These are phyloP conservation scores for Iris macrosiphon DNA, from an alignment of 106 monocot species.

Conservation along the genomic window DNA sequence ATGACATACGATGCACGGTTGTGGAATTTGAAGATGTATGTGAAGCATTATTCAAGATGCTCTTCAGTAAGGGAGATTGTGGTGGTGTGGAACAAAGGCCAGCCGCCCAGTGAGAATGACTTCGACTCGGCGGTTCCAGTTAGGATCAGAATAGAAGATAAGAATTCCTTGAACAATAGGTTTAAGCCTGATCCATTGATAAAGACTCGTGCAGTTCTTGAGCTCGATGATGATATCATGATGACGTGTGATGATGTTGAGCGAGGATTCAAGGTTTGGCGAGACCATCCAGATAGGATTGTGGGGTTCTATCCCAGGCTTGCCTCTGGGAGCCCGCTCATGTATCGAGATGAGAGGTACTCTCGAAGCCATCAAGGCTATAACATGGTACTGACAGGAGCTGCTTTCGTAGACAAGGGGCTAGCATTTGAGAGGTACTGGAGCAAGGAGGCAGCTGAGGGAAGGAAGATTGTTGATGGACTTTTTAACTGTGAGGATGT, in stretches of 20 bases:
- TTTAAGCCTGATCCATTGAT: conserved; percentile 58
- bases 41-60: conserved; percentile 85
- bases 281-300: conserved; percentile 62
- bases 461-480: conserved; percentile 54
- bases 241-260: conserved; percentile 90
- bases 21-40: conserved; percentile 77
- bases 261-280: conserved; percentile 85
- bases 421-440: conserved; percentile 73
- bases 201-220: conserved; percentile 71
- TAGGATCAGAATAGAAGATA: conserved; percentile 66
- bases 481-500: conserved; percentile 80
- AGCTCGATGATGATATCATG: conserved; percentile 85
- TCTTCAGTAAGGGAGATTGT: conserved; percentile 80
- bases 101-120: conserved; percentile 27
- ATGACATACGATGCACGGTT: conserved; percentile 75
- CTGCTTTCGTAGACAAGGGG: conserved; percentile 66
- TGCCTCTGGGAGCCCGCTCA: conserved; percentile 45
- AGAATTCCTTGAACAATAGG: conserved; percentile 78
- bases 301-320: conserved; percentile 86
- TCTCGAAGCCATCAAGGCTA: conserved; percentile 49
- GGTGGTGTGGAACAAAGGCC: conserved; percentile 78
- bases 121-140: conserved; percentile 66
- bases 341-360: conserved; percentile 58
- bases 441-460: conserved; percentile 43
- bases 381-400: conserved; percentile 80